Percentiles rank a stretch among this genome's conserved stretches.
phyloP scores from a whole-genome alignment of 2,329 filamentous ascomycete species.

The Lomentospora prolificans region DNA sequence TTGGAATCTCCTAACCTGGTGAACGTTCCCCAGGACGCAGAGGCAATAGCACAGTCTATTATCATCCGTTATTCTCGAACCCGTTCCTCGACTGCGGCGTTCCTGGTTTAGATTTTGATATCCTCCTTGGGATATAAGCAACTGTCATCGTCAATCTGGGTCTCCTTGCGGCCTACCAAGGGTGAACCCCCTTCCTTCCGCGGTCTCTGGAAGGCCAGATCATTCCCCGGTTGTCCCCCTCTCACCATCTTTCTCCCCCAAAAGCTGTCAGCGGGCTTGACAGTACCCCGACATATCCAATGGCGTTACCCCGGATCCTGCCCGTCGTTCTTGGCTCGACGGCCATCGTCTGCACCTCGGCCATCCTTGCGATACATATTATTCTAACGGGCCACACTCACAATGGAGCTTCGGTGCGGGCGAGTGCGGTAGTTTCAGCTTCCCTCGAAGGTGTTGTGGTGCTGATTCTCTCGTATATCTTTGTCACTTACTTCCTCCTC shows the following conservation, averaged over 20 bases:
- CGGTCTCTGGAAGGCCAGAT: background rate
- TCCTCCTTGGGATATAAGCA: background rate
- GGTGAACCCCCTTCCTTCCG: background rate
- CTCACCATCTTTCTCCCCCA: background rate
- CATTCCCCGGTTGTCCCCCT: too few species aligned
- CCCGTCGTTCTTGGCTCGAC: background rate
- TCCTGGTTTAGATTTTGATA: background rate
- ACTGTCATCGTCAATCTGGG: background rate
- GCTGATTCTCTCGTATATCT: slow-evolving; percentile 22
- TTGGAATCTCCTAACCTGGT: background rate
- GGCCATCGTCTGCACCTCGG: slow-evolving; percentile 19
- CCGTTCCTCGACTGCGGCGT: background rate
- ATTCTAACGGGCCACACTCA: slow-evolving; percentile 25
- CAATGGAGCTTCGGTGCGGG: slow-evolving; percentile 22
- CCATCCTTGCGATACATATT: slow-evolving; percentile 28
- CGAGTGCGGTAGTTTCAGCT: slow-evolving; percentile 27
- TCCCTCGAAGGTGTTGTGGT: slow-evolving; percentile 27
- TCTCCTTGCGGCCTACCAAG: background rate
- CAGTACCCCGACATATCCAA: background rate
- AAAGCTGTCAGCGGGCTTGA: background rate
- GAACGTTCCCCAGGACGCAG: background rate
- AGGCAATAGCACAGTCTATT: slow-evolving; percentile 5
- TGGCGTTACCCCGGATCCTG: slow-evolving; percentile 5
- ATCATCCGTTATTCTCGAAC: background rate
- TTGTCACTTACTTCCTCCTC: slow-evolving; percentile 20